These are phyloP conservation scores for Neofusicoccum laricinum DNA, from an alignment of 2,329 filamentous ascomycete species.

Conservation along the genomic window DNA sequence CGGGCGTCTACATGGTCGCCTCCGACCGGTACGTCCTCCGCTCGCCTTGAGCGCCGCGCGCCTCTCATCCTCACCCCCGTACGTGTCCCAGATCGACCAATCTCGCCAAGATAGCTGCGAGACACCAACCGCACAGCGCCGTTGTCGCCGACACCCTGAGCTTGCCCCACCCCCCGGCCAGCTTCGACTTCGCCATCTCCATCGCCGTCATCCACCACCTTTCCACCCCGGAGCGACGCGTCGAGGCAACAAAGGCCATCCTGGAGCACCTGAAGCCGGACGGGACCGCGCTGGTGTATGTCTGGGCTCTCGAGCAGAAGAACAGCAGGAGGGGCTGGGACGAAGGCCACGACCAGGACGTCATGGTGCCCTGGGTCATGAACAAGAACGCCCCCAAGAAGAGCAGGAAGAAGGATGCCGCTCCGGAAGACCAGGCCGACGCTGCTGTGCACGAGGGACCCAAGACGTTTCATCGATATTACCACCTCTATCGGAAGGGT, in stretches of 20 bases:
- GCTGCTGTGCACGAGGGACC: slow-evolving; percentile 19
- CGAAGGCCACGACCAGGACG: slow-evolving; percentile 78
- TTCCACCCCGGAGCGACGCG: slow-evolving; percentile 70
- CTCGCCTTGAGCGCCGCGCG: background rate
- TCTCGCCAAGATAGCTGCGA: slow-evolving; percentile 55
- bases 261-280: slow-evolving; percentile 59
- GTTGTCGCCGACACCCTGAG: slow-evolving; percentile 77
- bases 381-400: slow-evolving; percentile 26
- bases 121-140: slow-evolving; percentile 60
- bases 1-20: slow-evolving; percentile 72
- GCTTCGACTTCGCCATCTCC: slow-evolving; percentile 86
- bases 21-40: slow-evolving; percentile 60
- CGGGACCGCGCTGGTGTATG: slow-evolving; percentile 68
- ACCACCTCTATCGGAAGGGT: slow-evolving; percentile 84
- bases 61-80: background rate
- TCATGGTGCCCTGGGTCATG: slow-evolving; percentile 94
- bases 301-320: slow-evolving; percentile 94
- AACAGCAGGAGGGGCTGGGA: slow-evolving; percentile 85
- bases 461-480: slow-evolving; percentile 80
- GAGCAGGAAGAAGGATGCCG: slow-evolving; percentile 28
- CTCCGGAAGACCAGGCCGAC: slow-evolving; percentile 19
- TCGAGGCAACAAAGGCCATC: slow-evolving; percentile 69
- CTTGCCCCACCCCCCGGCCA: slow-evolving; percentile 68
- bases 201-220: slow-evolving; percentile 95
- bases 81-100: slow-evolving; percentile 47